Conservation (phyloP, 2,329 filamentous ascomycete species). For the Passalora sequoiae region DNA sequence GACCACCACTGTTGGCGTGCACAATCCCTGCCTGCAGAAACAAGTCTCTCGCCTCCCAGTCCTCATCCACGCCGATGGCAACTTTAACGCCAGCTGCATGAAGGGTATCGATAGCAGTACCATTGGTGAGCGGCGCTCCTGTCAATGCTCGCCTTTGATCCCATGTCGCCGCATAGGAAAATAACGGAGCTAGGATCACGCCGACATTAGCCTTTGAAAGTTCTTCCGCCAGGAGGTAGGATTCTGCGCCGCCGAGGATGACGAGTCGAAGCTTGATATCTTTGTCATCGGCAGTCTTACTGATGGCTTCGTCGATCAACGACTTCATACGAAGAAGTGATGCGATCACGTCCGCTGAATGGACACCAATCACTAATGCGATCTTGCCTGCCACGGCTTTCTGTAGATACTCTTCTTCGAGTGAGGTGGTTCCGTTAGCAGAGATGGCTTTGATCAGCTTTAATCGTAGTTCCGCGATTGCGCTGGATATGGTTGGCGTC, state of each 20-base stretch:
- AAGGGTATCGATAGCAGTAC: conserved; percentile 56
- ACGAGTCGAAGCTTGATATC: conserved; percentile 47
- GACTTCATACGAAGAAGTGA: conserved; percentile 55
- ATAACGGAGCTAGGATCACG: conserved; percentile 57
- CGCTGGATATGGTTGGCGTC: conserved; percentile 51
- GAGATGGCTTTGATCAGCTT: conserved; percentile 52
- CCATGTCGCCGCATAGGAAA: conserved; percentile 54
- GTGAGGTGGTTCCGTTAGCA: conserved; percentile 43
- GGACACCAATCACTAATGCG: conserved; percentile 54
- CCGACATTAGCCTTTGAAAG: conserved; percentile 54
- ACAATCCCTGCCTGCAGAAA: conserved; percentile 57
- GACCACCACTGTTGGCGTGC: conserved; percentile 53
- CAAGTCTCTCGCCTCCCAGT: conserved; percentile 59
- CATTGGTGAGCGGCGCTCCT: conserved; percentile 62
- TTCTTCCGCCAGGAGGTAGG: conserved; percentile 54
- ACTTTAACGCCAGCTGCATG: conserved; percentile 55
- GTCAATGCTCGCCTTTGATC: conserved; percentile 58
- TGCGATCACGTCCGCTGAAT: conserved; percentile 61
- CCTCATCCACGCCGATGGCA: conserved; percentile 56
- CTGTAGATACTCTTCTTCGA: conserved; percentile 36
- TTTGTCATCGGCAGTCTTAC: not conserved
- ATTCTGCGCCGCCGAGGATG: conserved; percentile 60
- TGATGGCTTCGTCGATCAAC: conserved; percentile 46
- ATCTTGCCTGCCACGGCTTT: conserved; percentile 51
- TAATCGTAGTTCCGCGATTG: conserved; percentile 48